A percentile compares a stretch with the other conserved stretches of the same genome.
These are phyloP conservation scores for Xylariaceae sp. DNA, from an alignment of 2,329 filamentous ascomycete genomes.

Conservation along the genomic window DNA sequence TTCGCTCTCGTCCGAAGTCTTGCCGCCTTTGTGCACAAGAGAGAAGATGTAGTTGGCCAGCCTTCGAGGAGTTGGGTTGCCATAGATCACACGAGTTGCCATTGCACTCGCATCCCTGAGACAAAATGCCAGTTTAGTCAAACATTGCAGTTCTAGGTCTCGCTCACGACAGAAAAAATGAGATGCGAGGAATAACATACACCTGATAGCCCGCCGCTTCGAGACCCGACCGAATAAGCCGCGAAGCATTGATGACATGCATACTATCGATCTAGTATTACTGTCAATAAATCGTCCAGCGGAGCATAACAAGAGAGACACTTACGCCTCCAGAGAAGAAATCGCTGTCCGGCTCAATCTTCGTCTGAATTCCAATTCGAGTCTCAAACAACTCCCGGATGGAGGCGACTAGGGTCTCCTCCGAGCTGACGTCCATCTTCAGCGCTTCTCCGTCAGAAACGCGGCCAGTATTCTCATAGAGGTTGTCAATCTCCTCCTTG, in stretches of 20 bases:
- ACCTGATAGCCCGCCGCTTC: constrained; percentile 25
- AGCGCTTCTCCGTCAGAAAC: constrained; percentile 21
- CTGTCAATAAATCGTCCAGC: constrained; percentile 2
- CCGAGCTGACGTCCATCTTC: constrained; percentile 30
- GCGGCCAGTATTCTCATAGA: constrained; percentile 34
- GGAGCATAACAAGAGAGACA: neutral
- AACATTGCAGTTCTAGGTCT: too few species aligned
- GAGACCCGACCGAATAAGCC: constrained; percentile 35
- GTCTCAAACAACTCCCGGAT: constrained; percentile 32
- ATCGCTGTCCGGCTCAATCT: constrained; percentile 35
- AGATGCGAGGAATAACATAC: too few species aligned
- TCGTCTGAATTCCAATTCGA: constrained; percentile 23
- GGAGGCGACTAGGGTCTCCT: constrained; percentile 29
- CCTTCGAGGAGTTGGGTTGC: constrained; percentile 35
- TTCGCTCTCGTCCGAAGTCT: neutral
- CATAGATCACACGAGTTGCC: constrained; percentile 40
- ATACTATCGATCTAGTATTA: constrained; percentile 36
- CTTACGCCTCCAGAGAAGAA: constrained; percentile 38
- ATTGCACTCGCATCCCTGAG: constrained; percentile 33
- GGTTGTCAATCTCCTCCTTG: constrained; percentile 39
- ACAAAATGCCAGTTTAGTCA: too few species aligned
- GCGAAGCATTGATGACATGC: constrained; percentile 38
- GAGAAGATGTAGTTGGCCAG: constrained; percentile 36
- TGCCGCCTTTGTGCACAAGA: constrained; percentile 16
- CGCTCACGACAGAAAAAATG: too few species aligned